Evolutionary conservation across 768 basidiomycete species (phyloP), one percentile per base, ranked within the genome.

Genomic region (Trichaptum fuscoviolaceum): DNA sequence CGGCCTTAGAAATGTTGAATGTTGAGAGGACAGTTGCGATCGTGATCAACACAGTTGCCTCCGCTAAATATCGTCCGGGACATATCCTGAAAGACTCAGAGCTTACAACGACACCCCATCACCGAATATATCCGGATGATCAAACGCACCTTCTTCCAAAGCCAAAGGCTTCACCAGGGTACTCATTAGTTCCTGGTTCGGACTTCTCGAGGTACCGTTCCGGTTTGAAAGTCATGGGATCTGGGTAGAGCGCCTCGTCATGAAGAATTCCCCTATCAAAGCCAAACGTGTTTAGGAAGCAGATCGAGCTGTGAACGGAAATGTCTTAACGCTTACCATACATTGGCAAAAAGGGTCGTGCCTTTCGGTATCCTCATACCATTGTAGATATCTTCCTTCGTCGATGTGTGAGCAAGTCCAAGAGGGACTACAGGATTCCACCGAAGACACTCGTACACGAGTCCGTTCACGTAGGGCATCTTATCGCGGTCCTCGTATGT

Each of bases 341-440:
- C 35, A 65, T 67, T 69, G 8, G 67, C 57, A 61, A 70, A 61
- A 30, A 68, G 57, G 34, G 66, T 62, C 6, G 82, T 76, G 12
- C 78, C 79, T 61, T 79, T 78, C 1, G 84, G 85, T 34, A 85
- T 81, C 20, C 68, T 70, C 68, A 80, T 81, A 1, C 80, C 83
- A 15, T 70, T 66, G 67, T 84, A 85, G 17, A 77, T 77, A 65
- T 85, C 84, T 18, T 84, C 82, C 62, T 80, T 70, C 1, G 74
- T 69, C n/a, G 67, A 27, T 30, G 25, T 20, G 42, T 67, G 66
- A 10, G 66, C 57, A 57, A 66, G 26, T 57, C 65, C 70, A 12
- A 67, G 30, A 12, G 71, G 71, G 17, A 64, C 63, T 35, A 66
- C 66, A 20, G 71, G 69, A 30, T 64, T 62, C 71, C 69, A 73